These are phyloP conservation scores for Boletus vermiculosoides DNA, from an alignment of 768 basidiomycete genomes.

Conservation along the genomic window DNA sequence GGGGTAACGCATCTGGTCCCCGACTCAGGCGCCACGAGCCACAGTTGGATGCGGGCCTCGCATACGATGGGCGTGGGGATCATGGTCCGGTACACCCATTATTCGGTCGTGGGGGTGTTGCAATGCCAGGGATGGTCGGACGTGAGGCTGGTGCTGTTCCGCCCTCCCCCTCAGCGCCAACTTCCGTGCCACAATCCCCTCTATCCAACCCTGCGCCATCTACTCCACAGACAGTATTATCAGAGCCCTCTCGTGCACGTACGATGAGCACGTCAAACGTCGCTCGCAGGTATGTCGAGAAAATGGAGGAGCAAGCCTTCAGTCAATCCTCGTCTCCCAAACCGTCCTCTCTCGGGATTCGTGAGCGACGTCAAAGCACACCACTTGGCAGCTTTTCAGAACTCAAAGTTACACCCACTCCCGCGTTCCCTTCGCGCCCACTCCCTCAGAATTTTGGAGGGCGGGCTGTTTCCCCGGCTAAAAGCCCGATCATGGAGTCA, in stretches of 20 bases:
- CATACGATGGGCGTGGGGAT: conserved; percentile 61
- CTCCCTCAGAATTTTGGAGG: conserved; percentile 22
- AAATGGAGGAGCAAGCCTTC: conserved; percentile 38
- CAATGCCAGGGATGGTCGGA: conserved; percentile 67
- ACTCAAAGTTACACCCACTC: conserved; percentile 14
- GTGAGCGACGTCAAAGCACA: conserved; percentile 54
- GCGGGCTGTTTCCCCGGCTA: conserved; percentile 12
- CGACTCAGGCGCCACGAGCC: conserved; percentile 70
- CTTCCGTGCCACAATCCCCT: conserved; percentile 2
- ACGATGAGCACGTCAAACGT: conserved; percentile 37
- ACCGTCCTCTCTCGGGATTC: conserved; percentile 25
- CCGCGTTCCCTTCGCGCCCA: conserved; percentile 13
- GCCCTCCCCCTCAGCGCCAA: conserved; percentile 7
- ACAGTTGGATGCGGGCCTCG: conserved; percentile 65
- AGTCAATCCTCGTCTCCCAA: conserved; percentile 34
- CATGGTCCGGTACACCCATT: conserved; percentile 63
- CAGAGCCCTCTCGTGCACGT: conserved; percentile 27
- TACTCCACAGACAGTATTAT: conserved; percentile 5
- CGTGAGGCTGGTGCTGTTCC: conserved; percentile 11
- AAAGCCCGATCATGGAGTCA: conserved; percentile 12
- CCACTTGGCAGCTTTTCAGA: conserved; percentile 31
- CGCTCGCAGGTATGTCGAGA: conserved; percentile 37
- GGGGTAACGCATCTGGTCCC: conserved; percentile 73
- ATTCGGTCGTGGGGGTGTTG: conserved; percentile 72
- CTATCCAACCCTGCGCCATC: background rate